These are phyloP conservation scores for Curvularia sp. DNA, from an alignment of 2,329 filamentous ascomycete genomes.

Conservation along the genomic window DNA sequence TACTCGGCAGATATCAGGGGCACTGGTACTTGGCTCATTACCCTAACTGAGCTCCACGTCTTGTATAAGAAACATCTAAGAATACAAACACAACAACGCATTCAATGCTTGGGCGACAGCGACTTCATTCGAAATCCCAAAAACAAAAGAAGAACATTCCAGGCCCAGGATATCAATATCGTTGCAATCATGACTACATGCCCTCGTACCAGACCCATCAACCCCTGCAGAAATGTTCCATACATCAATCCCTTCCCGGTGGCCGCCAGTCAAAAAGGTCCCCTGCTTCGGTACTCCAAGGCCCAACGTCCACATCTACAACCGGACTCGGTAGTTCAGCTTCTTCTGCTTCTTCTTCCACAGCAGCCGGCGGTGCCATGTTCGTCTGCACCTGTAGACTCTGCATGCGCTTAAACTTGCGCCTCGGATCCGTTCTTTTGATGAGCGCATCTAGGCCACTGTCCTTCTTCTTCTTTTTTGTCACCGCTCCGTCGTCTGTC, in stretches of 20 bases:
- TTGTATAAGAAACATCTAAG: too few species aligned
- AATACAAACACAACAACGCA: too few species aligned
- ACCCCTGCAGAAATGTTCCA: neutral
- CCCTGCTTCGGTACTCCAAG: slow-evolving; percentile 73
- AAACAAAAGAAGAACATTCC: neutral
- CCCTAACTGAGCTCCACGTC: too few species aligned
- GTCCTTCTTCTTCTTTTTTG: slow-evolving; percentile 22
- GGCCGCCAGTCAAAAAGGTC: slow-evolving; percentile 71
- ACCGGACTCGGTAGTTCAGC: slow-evolving; percentile 47
- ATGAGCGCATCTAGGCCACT: slow-evolving; percentile 38
- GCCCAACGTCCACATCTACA: slow-evolving; percentile 63
- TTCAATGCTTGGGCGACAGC: neutral
- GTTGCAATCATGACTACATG: slow-evolving; percentile 6
- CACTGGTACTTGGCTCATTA: too few species aligned
- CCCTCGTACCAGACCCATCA: neutral
- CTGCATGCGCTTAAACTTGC: slow-evolving; percentile 38
- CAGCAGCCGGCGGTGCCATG: slow-evolving; percentile 14
- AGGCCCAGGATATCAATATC: slow-evolving; percentile 11
- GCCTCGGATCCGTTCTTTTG: slow-evolving; percentile 43
- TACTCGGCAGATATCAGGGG: too few species aligned
- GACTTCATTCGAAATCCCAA: neutral
- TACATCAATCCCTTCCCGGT: slow-evolving; percentile 21
- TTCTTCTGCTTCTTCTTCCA: slow-evolving; percentile 25
- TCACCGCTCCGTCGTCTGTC: neutral
- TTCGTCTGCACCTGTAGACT: slow-evolving; percentile 39